Evolutionary conservation across 805 yeast genomes (phyloP).

Genomic region (Ogataea salicorniae): DNA sequence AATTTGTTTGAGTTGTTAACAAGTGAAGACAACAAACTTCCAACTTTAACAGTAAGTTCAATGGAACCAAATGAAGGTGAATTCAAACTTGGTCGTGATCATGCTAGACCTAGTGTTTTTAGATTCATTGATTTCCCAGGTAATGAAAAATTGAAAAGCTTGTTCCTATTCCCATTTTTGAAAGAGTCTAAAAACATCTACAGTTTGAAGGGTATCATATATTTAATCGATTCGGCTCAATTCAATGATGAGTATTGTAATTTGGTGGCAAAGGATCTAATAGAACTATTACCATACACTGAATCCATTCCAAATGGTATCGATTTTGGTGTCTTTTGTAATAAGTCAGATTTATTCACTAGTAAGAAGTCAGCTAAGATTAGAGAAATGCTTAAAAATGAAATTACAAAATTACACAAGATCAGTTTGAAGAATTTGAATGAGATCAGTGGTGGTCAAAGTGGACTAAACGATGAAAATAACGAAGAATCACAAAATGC

Average conservation of each 20-base stretch:
- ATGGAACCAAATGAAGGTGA: slow-evolving; percentile 36
- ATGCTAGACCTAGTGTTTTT: slow-evolving; percentile 28
- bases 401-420: slow-evolving; percentile 51
- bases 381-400: slow-evolving; percentile 53
- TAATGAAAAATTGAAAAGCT: slow-evolving; percentile 64
- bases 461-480: slow-evolving; percentile 16
- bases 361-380: slow-evolving; percentile 67
- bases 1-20: slow-evolving; percentile 14
- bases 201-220: slow-evolving; percentile 62
- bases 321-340: slow-evolving; percentile 73
- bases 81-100: slow-evolving; percentile 31
- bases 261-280: slow-evolving; percentile 53
- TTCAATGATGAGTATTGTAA: slow-evolving; percentile 42
- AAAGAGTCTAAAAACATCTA: slow-evolving; percentile 30
- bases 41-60: slow-evolving; percentile 15
- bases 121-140: slow-evolving; percentile 83
- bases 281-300: slow-evolving; percentile 53
- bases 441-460: slow-evolving; percentile 38
- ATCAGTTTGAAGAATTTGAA: slow-evolving; percentile 41
- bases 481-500: slow-evolving; percentile 12
- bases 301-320: slow-evolving; percentile 64
- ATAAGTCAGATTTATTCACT: slow-evolving; percentile 82
- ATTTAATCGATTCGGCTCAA: slow-evolving; percentile 70
- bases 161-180: slow-evolving; percentile 45
- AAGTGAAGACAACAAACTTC: slow-evolving; percentile 7